Conservation (phyloP, 2,329 filamentous ascomycete genomes). For the Trichoderma simmonsii region DNA sequence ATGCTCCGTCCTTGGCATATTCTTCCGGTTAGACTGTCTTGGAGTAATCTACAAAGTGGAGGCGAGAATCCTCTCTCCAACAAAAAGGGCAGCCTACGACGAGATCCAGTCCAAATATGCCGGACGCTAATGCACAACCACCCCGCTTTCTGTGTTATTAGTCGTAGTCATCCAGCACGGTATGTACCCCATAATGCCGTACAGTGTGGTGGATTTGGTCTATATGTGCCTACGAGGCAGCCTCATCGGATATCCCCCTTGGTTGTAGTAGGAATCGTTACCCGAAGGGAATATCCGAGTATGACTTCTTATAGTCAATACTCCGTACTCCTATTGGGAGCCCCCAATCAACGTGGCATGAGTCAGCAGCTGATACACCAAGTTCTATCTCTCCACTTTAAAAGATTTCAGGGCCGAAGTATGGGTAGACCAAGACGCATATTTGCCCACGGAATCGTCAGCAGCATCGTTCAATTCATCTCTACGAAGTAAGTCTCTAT, state of each 20-base stretch:
- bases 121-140: neutral
- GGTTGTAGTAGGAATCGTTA: neutral
- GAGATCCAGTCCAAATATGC: neutral
- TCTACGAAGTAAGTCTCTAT: neutral
- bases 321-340: neutral
- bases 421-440: neutral
- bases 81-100: constrained; percentile 2
- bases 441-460: neutral
- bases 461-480: neutral
- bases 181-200: neutral
- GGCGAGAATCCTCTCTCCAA: neutral
- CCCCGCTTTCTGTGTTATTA: neutral
- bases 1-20: neutral
- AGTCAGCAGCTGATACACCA: neutral
- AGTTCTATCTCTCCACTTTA: neutral
- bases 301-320: neutral
- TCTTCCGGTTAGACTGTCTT: neutral
- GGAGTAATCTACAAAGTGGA: neutral
- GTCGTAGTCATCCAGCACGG: neutral
- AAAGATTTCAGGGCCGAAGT: neutral
- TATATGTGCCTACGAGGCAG: neutral
- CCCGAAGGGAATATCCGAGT: neutral
- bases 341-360: neutral
- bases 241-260: neutral
- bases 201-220: neutral